Percentiles rank a stretch among this genome's conserved stretches.
These are phyloP conservation scores for Thinopyrum obtusiflorum DNA, from an alignment of 202 grass and related monocot genomes.

Conservation along the genomic window DNA sequence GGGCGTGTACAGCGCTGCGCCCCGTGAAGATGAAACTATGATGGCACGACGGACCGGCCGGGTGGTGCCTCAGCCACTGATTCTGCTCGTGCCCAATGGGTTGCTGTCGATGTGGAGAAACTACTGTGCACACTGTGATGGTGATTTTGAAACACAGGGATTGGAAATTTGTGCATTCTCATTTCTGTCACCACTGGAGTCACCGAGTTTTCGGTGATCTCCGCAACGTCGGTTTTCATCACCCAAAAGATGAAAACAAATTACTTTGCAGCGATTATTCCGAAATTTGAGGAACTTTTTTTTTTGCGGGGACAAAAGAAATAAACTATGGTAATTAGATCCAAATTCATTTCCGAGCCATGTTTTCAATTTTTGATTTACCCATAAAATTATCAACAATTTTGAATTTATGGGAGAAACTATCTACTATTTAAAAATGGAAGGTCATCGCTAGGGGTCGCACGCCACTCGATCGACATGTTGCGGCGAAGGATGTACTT, in stretches of 20 bases:
- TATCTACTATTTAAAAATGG: no score
- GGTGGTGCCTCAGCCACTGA: not conserved
- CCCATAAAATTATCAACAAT: no score
- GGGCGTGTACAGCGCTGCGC: not conserved
- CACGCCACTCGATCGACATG: no score
- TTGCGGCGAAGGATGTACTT: no score
- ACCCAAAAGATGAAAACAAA: no score
- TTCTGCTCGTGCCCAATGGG: not conserved
- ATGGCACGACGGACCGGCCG: not conserved
- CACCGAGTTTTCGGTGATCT: no score
- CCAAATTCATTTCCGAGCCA: not conserved
- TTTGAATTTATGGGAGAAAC: no score
- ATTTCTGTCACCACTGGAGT: no score
- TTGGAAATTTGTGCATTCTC: no score
- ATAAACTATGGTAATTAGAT: not conserved
- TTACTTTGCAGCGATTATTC: no score
- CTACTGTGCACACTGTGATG: not conserved
- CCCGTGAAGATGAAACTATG: not conserved
- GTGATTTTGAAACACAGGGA: not conserved
- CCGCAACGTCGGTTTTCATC: no score
- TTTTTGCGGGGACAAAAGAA: not conserved
- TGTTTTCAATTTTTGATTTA: not conserved
- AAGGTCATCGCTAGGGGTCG: no score
- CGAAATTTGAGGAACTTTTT: not conserved
- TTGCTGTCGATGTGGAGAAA: not conserved